Evolutionary conservation across 78 protist species (phyloP).

Genomic region (Dictyostelium purpureum): DNA sequence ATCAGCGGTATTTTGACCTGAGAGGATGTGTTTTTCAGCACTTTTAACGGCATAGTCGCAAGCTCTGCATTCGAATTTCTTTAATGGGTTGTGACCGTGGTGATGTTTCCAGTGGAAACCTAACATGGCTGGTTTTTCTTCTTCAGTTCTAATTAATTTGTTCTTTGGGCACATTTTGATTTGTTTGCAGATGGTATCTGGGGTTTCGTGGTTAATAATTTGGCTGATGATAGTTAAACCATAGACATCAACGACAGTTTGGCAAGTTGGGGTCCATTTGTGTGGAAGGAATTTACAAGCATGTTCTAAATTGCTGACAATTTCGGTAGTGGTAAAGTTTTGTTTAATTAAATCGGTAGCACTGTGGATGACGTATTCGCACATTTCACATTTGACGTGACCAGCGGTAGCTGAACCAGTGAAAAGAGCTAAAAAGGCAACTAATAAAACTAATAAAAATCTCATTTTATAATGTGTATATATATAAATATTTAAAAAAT

Average conservation of each 20-base stretch:
- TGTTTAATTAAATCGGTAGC: not conserved
- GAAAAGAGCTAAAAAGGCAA: not conserved
- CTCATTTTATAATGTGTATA: too few species aligned
- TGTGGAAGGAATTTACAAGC: not conserved
- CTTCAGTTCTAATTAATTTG: too few species aligned
- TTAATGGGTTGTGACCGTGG: not conserved
- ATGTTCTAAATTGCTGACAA: not conserved
- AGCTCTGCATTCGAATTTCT: conserved; percentile 2
- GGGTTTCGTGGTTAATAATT: not conserved
- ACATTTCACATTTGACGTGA: not conserved
- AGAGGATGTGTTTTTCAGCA: not conserved
- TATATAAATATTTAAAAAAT: too few species aligned
- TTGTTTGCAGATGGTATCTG: not conserved
- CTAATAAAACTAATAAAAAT: not conserved
- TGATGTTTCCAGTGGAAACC: not conserved
- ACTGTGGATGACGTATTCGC: not conserved
- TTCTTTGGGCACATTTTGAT: not conserved
- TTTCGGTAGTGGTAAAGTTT: not conserved
- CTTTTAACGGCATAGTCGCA: not conserved
- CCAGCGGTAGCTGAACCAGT: not conserved
- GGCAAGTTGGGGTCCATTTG: not conserved
- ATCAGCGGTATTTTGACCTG: not conserved
- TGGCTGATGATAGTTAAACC: not conserved
- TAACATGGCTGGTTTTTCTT: not conserved
- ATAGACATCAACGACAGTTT: not conserved